Evolutionary conservation across 140 eudicot genomes (phyloP).

Genomic region (Bidens hawaiensis): DNA sequence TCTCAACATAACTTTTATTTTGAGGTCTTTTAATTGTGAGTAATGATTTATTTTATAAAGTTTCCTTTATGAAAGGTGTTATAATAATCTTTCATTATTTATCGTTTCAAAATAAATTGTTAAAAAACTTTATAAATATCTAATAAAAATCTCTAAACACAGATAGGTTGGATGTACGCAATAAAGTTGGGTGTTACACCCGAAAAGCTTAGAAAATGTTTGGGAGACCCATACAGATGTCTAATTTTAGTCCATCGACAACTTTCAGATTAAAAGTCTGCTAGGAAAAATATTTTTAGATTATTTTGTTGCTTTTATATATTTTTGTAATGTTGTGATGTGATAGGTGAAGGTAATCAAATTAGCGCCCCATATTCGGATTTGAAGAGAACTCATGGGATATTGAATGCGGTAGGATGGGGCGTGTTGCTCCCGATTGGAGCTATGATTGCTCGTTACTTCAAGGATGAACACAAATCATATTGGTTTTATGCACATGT

Average conservation of each 20-base stretch:
- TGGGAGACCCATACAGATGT: neutral
- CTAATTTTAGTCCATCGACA: neutral
- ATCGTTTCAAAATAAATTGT: neutral
- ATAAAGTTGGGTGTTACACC: neutral
- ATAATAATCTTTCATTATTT: neutral
- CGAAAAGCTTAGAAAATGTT: neutral
- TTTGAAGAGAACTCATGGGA: constrained; percentile 65
- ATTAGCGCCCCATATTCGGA: constrained; percentile 37
- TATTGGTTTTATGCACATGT: constrained; percentile 64
- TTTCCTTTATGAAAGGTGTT: neutral
- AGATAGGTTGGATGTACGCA: neutral
- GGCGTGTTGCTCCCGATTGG: constrained; percentile 73
- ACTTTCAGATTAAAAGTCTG: neutral
- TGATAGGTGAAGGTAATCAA: constrained; percentile 54
- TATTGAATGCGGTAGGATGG: constrained; percentile 80
- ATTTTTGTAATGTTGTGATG: neutral
- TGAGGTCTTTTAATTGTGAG: neutral
- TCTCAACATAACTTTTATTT: constrained; percentile 25
- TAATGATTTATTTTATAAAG: neutral
- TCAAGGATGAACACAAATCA: constrained; percentile 47
- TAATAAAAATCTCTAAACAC: neutral
- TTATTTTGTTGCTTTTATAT: neutral
- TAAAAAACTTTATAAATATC: neutral
- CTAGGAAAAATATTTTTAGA: neutral
- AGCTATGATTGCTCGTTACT: constrained; percentile 64